Evolutionary conservation across 2,329 filamentous ascomycete species (phyloP).

Genomic region (Talaromyces atroroseus): DNA sequence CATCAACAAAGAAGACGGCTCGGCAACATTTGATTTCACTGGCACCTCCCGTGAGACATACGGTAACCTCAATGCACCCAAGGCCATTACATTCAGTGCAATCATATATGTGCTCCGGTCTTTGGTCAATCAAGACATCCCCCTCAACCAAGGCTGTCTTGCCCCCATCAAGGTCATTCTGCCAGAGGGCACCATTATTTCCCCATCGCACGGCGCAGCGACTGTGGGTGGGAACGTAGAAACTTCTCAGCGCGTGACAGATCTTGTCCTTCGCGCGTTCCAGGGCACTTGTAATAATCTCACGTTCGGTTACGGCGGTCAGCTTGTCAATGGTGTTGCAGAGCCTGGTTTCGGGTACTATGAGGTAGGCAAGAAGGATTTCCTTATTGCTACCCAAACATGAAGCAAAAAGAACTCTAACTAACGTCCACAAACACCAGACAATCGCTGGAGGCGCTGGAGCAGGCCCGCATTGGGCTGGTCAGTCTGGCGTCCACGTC

Average conservation of each 20-base stretch:
- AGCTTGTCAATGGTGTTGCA: conserved; percentile 49
- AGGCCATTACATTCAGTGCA: conserved; percentile 75
- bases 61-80: conserved; percentile 72
- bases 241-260: conserved; percentile 72
- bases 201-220: conserved; percentile 68
- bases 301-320: conserved; percentile 75
- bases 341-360: conserved; percentile 62
- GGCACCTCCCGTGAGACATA: conserved; percentile 77
- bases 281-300: conserved; percentile 77
- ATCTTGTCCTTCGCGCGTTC: conserved; percentile 77
- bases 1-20: conserved; percentile 67
- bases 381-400: no score
- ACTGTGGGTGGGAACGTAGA: conserved; percentile 80
- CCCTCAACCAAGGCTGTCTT: conserved; percentile 79
- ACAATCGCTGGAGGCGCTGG: conserved; percentile 78
- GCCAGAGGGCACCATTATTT: conserved; percentile 66
- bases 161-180: conserved; percentile 69
- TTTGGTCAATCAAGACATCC: conserved; percentile 75
- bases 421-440: no score
- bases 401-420: no score
- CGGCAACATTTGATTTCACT: conserved; percentile 71
- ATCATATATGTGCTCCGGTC: conserved; percentile 82
- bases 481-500: conserved; percentile 70
- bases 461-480: conserved; percentile 69
- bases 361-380: no score